Percentiles rank a stretch among this genome's conserved stretches.
These are phyloP conservation scores for Manihot esculenta DNA, from an alignment of 441 rosid genomes.

Conservation along the genomic window DNA sequence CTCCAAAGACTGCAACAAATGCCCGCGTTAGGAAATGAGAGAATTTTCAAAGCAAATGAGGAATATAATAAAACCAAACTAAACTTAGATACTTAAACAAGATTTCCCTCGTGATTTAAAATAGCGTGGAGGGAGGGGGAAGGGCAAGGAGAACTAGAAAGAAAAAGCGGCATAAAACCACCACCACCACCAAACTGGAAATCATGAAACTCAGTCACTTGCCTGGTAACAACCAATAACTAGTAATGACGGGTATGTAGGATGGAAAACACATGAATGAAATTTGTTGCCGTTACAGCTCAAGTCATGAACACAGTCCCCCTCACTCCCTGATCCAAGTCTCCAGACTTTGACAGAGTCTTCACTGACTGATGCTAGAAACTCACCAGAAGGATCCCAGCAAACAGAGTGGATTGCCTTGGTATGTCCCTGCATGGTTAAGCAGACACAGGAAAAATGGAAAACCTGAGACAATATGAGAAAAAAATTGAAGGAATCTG, in stretches of 20 bases:
- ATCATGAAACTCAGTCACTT: too few relatives aligned
- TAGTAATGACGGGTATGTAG: conserved; percentile 62
- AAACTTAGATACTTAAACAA: neutral
- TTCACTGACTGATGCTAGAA: conserved; percentile 84
- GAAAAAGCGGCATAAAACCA: too few relatives aligned
- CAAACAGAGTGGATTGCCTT: conserved; percentile 72
- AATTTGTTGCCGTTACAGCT: conserved; percentile 77
- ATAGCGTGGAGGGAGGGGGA: too few relatives aligned
- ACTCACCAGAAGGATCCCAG: conserved; percentile 90
- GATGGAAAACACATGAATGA: conserved; percentile 87
- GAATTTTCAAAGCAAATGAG: neutral
- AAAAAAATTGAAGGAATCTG: neutral
- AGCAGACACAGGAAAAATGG: neutral
- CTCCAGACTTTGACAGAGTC: conserved; percentile 89
- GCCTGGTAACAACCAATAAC: conserved; percentile 92
- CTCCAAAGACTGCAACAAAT: conserved; percentile 64
- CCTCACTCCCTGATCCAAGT: conserved; percentile 70
- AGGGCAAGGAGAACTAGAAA: too few relatives aligned
- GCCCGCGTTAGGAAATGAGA: conserved; percentile 9
- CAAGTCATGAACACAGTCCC: conserved; percentile 76
- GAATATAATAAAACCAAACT: neutral
- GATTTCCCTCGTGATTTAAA: too few relatives aligned
- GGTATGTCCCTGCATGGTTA: conserved; percentile 63
- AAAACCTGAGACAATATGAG: neutral
- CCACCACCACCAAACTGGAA: too few relatives aligned